These are phyloP conservation scores for Termitomyces sp. DNA, from an alignment of 768 basidiomycete species.

Conservation along the genomic window DNA sequence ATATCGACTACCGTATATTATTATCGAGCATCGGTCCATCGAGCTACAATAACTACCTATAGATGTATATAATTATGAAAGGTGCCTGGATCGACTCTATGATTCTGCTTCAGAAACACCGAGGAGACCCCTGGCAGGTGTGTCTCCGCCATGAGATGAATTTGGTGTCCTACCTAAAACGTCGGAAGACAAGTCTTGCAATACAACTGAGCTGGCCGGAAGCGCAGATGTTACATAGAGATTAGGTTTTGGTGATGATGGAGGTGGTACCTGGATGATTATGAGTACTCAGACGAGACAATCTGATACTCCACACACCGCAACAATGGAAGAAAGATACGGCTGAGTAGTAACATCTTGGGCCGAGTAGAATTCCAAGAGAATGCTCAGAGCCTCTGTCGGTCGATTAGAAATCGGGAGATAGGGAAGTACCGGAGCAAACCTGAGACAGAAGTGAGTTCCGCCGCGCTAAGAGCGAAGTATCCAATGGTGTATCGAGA, in stretches of 20 bases:
- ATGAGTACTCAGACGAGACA: not conserved
- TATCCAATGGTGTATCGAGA: constrained; percentile 63
- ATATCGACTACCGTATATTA: not conserved
- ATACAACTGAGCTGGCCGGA: constrained; percentile 9
- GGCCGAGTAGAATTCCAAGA: constrained; percentile 68
- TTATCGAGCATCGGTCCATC: not conserved
- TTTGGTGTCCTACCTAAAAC: constrained; percentile 45
- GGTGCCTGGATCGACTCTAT: not conserved
- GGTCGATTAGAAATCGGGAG: constrained; percentile 2
- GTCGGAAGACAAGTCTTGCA: constrained; percentile 19
- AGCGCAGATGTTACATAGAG: constrained; percentile 15
- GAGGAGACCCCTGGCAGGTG: constrained; percentile 35
- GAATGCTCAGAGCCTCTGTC: constrained; percentile 56
- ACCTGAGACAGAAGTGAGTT: constrained; percentile 62
- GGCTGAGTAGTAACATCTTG: constrained; percentile 48
- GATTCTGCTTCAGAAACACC: constrained; percentile 5
- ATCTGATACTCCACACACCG: constrained; percentile 33
- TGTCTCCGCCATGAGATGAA: constrained; percentile 54
- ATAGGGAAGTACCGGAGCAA: constrained; percentile 8
- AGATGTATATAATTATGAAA: not conserved
- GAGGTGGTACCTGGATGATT: constrained; percentile 41
- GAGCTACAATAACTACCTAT: not conserved
- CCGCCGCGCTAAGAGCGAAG: constrained; percentile 56
- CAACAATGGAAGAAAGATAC: constrained; percentile 43
- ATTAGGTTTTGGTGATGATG: constrained; percentile 25